Evolutionary conservation across 331 rosid species (phyloP), one percentile per base, ranked within the genome.

Genomic region (Malus hybrid): DNA sequence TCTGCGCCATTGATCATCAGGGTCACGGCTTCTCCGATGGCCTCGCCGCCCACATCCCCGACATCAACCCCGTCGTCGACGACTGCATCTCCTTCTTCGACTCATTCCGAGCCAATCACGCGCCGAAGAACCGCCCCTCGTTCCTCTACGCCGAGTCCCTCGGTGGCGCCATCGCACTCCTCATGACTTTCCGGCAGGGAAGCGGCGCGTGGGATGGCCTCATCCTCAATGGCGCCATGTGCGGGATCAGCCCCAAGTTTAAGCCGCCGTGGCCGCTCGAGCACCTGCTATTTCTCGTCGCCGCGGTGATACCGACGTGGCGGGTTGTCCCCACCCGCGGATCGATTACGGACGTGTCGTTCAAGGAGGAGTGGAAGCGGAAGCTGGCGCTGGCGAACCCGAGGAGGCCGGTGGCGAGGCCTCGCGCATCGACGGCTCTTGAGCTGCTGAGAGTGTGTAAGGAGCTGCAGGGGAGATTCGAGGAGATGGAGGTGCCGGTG

Each of bases 1-100:
- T 89, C 74, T 90, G 97, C 78, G 99, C 99, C 75, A 80, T 95
- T 59, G 99, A 95, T 42, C 97, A 95, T 83, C 97, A 95, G 44
- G 99, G 99, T 59, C 99, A 95, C 75, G 99, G 99, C 46, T 89
- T 92, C 91, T 95, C 99, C 80, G 97, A 95, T 4, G 97, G 99
- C 80, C 96, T 95, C 79, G 3, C 10, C 16, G 74, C 86, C 22
- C 97, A 95, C 46, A 39, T 39, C 12, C 46, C 46, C 46, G 46
- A 39, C 46, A 2, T 39, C 46, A 39, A 39, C 46, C 97, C 93
- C n/a, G 93, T 95, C 74, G 93, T 92, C 56, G 96, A 90, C 60
- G 97, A 95, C 83, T 95, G 99, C 78, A 63, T 89, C 72, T 4
- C 85, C 28, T 89, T 92, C 91, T 95, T 95, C 82, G 71, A 83